Conservation (phyloP, 108 stramenopile species). For the Skeletonema tropicum region DNA sequence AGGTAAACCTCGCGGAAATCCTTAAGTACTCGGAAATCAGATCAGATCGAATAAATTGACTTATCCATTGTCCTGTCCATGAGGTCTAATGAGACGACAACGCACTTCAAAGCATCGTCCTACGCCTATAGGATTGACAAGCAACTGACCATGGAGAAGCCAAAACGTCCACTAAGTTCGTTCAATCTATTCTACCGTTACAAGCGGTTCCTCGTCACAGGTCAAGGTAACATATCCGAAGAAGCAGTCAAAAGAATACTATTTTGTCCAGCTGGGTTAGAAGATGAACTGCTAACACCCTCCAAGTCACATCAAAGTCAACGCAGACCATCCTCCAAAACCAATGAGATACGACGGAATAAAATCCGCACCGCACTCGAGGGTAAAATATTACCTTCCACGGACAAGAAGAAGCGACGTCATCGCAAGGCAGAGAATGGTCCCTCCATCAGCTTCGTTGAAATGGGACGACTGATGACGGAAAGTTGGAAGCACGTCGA, state of each 20-base stretch:
- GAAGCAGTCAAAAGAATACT: not conserved
- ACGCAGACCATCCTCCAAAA: not conserved
- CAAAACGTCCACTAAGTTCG: conserved; percentile 4
- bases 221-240: not conserved
- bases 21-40: too few relatives aligned
- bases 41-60: too few relatives aligned
- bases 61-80: too few relatives aligned
- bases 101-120: too few relatives aligned
- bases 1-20: too few relatives aligned
- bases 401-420: not conserved
- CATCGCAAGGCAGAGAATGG: not conserved
- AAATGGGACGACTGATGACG: not conserved
- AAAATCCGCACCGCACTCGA: not conserved
- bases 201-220: not conserved
- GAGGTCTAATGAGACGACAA: too few relatives aligned
- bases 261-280: not conserved
- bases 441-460: not conserved
- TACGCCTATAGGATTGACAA: too few relatives aligned
- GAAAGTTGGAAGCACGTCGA: not conserved
- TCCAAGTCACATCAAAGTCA: not conserved
- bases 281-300: not conserved
- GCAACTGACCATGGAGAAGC: not conserved
- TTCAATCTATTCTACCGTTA: conserved; percentile 15
- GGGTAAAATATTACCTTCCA: not conserved
- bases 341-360: not conserved